Evolutionary conservation across 371 early-diverging fungal species (phyloP).

Genomic region (Syncephalastrum monosporum): DNA sequence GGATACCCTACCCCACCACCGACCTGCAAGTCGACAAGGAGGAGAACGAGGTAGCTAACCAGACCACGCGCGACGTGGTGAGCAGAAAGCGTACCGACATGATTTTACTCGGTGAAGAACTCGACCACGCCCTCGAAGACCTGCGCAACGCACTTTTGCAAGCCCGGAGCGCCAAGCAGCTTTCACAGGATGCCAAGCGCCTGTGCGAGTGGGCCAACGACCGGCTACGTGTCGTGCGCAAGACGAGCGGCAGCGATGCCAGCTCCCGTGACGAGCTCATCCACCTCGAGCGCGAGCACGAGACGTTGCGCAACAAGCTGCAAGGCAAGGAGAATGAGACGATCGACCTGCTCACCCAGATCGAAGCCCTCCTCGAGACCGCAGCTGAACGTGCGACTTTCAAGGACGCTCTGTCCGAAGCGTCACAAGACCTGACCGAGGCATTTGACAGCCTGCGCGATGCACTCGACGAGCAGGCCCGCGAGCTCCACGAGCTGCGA

Average conservation of each 20-base stretch:
- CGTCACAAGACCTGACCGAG: conserved; percentile 27
- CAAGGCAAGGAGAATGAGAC: conserved; percentile 40
- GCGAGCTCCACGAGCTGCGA: conserved; percentile 21
- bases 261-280: conserved; percentile 31
- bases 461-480: conserved; percentile 26
- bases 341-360: conserved; percentile 32
- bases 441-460: conserved; percentile 34
- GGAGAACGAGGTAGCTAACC: conserved; percentile 30
- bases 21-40: conserved; percentile 22
- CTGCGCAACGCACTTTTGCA: conserved; percentile 32
- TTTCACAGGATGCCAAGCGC: conserved; percentile 30
- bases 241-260: conserved; percentile 18
- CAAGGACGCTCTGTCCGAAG: conserved; percentile 21
- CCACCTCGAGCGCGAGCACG: conserved; percentile 29
- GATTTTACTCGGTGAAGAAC: conserved; percentile 29
- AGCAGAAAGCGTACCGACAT: conserved; percentile 25
- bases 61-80: conserved; percentile 26
- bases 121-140: conserved; percentile 27
- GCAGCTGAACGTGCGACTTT: conserved; percentile 15
- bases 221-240: conserved; percentile 22
- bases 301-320: conserved; percentile 17
- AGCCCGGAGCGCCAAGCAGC: conserved; percentile 32
- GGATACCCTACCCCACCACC: conserved; percentile 36
- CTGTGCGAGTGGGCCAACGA: conserved; percentile 45
- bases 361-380: conserved; percentile 28